Base-by-base conservation (phyloP, 768 basidiomycete species). In the Lactifluus rugatus region DNA sequence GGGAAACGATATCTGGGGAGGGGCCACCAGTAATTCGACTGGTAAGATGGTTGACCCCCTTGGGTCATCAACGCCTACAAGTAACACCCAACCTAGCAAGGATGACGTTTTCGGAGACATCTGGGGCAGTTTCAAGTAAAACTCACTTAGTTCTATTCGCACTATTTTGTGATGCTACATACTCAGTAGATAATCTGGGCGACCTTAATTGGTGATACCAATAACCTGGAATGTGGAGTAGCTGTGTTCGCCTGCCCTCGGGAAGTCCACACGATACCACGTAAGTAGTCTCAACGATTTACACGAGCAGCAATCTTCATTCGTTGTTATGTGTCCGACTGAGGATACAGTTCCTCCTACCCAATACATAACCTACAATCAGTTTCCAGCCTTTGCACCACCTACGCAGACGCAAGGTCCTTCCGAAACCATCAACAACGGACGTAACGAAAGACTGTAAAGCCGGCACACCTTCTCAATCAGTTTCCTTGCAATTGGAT, bases 71-170 rank as follows among this genome's bases (percentile, higher is more conserved):
- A 67, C 70, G 51, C 61, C 73, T 1, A 21, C 72, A n/a, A 60
- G 67, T 0, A 68, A 67, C 21, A 39, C 52, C 1, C 59, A 56
- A 16, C 26, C 51, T 49, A 68, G 86, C 74, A 85, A 80, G 70
- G 89, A 89, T 61, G 89, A 92, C 65, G 82, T 75, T 7, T 91
- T 91, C 66, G 87, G 85, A 7, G 87, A 91, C 70, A 70, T 92
- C 49, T 91, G 89, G 89, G 87, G 87, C 49, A 81, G 83, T 39
- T 88, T 88, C 70, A 89, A 89, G 75, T 90, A 76, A 66, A 56
- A 48, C 2, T 21, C 37, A 2, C 36, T 11, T 23, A 17, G 16
- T 39, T 14, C 14, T 59, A 17, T 47, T 34, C 31, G 9, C 37
- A 39, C 44, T 26, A n/a, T 17, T 32, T 36, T 28, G n/a, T 41